phyloP scores from a whole-genome alignment of 768 basidiomycete species.

The Rhizopogon vinicolor region DNA sequence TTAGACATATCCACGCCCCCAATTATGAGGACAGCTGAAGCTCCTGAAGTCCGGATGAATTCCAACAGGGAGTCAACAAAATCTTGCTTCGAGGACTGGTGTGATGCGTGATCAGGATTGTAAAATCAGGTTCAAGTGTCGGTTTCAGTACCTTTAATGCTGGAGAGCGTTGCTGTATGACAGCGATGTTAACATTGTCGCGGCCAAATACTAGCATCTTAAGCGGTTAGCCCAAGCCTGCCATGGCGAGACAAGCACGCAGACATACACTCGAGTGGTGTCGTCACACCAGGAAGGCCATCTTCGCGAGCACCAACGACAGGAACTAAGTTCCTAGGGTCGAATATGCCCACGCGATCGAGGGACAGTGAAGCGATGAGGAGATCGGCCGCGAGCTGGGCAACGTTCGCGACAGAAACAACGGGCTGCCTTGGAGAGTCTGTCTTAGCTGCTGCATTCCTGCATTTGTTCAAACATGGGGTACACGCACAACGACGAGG shows the following conservation, averaged over 20 bases:
- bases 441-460: conserved; percentile 3
- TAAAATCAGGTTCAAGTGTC: neutral
- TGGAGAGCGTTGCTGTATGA: conserved; percentile 79
- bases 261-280: conserved; percentile 68
- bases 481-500: conserved; percentile 23
- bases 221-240: neutral
- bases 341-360: conserved; percentile 55
- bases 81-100: conserved; percentile 61
- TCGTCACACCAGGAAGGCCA: conserved; percentile 55
- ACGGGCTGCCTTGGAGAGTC: conserved; percentile 43
- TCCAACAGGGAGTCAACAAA: conserved; percentile 54
- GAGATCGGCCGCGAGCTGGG: conserved; percentile 75
- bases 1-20: conserved; percentile 74
- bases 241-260: neutral
- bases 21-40: conserved; percentile 56
- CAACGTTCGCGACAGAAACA: conserved; percentile 77
- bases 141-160: conserved; percentile 55
- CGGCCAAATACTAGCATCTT: conserved; percentile 59
- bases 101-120: neutral
- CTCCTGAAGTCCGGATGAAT: conserved; percentile 48
- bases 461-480: neutral
- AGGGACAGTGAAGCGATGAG: conserved; percentile 65
- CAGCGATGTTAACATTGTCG: conserved; percentile 41
- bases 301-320: conserved; percentile 72
- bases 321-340: conserved; percentile 60